Evolutionary conservation across 306 rosid genomes (phyloP), one percentile per base, ranked within the genome.

Genomic region (Vachellia collinsii): DNA sequence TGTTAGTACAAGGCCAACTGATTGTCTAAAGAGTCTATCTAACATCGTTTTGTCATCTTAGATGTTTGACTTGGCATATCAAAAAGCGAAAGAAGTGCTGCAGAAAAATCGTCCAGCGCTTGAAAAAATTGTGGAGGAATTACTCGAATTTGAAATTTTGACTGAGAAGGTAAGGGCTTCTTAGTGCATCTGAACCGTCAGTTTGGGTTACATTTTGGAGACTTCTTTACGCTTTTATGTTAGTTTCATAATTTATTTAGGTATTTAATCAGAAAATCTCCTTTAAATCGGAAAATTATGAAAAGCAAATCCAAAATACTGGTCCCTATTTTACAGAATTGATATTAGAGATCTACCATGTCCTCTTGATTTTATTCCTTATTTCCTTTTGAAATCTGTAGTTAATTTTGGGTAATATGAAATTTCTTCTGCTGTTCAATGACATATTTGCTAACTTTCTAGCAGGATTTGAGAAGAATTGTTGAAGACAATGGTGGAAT

Each of bases 1-100:
- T 73, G 41, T 68, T 66, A 56, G 50, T 68, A 48, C 76, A 62
- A 20, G 6, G 36, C 61, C 46, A 47, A 48, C 76, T 70, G 66
- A 54, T 53, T 78, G 10, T 44, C 23, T 50, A 25, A 3, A 56
- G 72, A 75, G 73, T 50, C 14, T 19, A 51, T 78, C 81, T 88
- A 68, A 78, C 70, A 37, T 4, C 11, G 54, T 78, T 48, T 76
- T 42, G 41, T 79, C 50, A 56, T 71, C 56, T 81, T 67, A 95
- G 99, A 90, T 93, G 71, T 92, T 91, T 56, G 97, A 95, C 85
- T 85, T 89, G 81, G 99, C 99, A 79, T 95, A 91, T 89, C 87
- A 77, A 80, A 95, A 83, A 83, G 96, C 99, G 56, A 90, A 89
- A 82, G 91, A 89, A 77, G 88, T 95, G 93, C 84, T 95, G 69